Evolutionary conservation across 305 asterid species (phyloP).

Genomic region (Euphrasia arctica): DNA sequence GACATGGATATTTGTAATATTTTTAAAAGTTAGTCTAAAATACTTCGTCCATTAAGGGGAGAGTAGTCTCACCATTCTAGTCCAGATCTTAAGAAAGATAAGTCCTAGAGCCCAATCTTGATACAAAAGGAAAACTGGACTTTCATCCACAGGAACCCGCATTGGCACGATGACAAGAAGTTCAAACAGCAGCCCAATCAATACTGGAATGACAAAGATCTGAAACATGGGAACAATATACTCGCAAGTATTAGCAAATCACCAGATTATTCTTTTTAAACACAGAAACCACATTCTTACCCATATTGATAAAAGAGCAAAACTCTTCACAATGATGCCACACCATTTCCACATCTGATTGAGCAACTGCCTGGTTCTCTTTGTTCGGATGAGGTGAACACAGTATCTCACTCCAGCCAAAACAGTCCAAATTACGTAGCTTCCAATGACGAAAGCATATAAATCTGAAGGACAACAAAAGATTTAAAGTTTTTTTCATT

Average conservation of each 20-base stretch:
- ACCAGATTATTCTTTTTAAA: not conserved
- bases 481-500: not conserved
- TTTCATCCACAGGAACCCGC: slow-evolving; percentile 96
- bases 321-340: slow-evolving; percentile 81
- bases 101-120: slow-evolving; percentile 99
- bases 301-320: slow-evolving; percentile 83
- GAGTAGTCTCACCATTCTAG: slow-evolving; percentile 72
- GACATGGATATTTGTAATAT: not conserved
- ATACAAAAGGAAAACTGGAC: slow-evolving; percentile 92
- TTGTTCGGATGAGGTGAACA: slow-evolving; percentile 60
- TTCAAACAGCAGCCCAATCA: slow-evolving; percentile 94
- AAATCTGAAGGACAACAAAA: slow-evolving; percentile 44
- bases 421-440: slow-evolving; percentile 93
- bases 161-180: slow-evolving; percentile 94
- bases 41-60: not conserved
- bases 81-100: slow-evolving; percentile 94
- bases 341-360: slow-evolving; percentile 88
- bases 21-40: no score
- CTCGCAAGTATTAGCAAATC: slow-evolving; percentile 16
- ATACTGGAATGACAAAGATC: slow-evolving; percentile 86
- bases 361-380: slow-evolving; percentile 61
- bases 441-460: slow-evolving; percentile 91
- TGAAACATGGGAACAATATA: slow-evolving; percentile 29
- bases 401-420: slow-evolving; percentile 90
- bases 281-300: slow-evolving; percentile 38